These are phyloP conservation scores for Tolypocladium tundrense DNA, from an alignment of 2,329 filamentous ascomycete species.

Conservation along the genomic window DNA sequence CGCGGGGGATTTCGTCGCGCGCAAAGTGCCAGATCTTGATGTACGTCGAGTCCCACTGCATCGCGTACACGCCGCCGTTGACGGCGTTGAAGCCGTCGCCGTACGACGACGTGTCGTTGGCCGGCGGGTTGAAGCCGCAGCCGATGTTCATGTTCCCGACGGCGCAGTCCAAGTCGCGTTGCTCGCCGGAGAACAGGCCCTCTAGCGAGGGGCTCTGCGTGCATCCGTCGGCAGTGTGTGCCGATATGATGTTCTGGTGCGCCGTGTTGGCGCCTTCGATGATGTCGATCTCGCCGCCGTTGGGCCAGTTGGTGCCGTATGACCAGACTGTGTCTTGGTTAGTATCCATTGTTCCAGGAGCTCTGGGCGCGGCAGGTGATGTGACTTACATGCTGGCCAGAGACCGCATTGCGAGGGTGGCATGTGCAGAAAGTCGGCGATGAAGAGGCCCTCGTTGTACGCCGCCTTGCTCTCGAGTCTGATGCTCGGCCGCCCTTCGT, in stretches of 20 bases:
- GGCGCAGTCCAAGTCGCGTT: conserved; percentile 24
- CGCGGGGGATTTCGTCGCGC: conserved; percentile 50
- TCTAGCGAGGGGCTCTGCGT: conserved; percentile 10
- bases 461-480: conserved; percentile 54
- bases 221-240: conserved; percentile 42
- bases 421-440: conserved; percentile 66
- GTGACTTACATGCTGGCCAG: conserved; percentile 57
- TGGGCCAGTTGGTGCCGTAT: conserved; percentile 49
- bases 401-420: conserved; percentile 58
- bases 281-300: conserved; percentile 56
- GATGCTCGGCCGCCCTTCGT: conserved; percentile 46
- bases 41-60: conserved; percentile 57
- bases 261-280: conserved; percentile 59
- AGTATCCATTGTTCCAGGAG: not conserved
- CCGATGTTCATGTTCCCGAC: conserved; percentile 28
- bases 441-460: conserved; percentile 58
- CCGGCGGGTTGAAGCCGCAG: conserved; percentile 31
- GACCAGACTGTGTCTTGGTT: conserved; percentile 33
- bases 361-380: no score
- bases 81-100: conserved; percentile 57
- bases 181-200: conserved; percentile 14
- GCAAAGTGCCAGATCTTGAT: conserved; percentile 73
- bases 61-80: conserved; percentile 59
- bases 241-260: conserved; percentile 48
- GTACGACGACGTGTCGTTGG: conserved; percentile 36